Percentiles rank a stretch among this genome's conserved stretches.
Evolutionary conservation across 805 yeast species (phyloP).

Genomic region (Starmerella etchellsii): DNA sequence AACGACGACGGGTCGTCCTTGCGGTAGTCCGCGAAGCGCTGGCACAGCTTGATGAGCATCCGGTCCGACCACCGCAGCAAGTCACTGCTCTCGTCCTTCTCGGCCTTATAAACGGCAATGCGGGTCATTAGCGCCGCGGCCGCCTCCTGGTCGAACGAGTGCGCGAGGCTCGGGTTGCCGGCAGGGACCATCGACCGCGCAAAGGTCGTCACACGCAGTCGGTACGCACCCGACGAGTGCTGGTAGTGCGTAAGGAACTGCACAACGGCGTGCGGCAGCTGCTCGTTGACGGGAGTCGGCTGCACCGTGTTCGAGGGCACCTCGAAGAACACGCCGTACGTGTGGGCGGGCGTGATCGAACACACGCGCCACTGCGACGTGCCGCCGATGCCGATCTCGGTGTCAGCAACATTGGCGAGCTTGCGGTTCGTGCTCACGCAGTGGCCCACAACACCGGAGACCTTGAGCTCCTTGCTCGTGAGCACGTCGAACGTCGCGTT

Average conservation of each 20-base stretch:
- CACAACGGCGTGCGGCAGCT: constrained; percentile 28
- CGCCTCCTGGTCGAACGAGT: constrained; percentile 94
- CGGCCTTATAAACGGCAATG: constrained; percentile 71
- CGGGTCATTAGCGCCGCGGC: constrained; percentile 92
- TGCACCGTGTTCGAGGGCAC: constrained; percentile 32
- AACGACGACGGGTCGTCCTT: constrained; percentile 76
- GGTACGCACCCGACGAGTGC: constrained; percentile 83
- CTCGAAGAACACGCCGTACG: constrained; percentile 84
- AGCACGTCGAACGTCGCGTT: constrained; percentile 80
- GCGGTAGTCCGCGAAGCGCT: constrained; percentile 83
- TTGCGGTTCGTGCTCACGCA: constrained; percentile 54
- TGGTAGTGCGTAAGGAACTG: constrained; percentile 90
- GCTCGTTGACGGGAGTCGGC: constrained; percentile 23
- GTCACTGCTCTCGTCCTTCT: constrained; percentile 70
- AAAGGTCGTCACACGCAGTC: constrained; percentile 84
- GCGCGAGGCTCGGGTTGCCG: constrained; percentile 42
- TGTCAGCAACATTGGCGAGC: constrained; percentile 68
- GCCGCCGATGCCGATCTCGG: constrained; percentile 89
- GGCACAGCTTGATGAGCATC: constrained; percentile 77
- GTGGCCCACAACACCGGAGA: constrained; percentile 89
- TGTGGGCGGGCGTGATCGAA: constrained; percentile 70
- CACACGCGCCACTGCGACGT: constrained; percentile 81
- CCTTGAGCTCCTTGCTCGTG: constrained; percentile 74
- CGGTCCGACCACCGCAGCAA: constrained; percentile 91
- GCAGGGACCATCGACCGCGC: constrained; percentile 40